These are phyloP conservation scores for Smithsoniella earleae DNA, from an alignment of 163 green algal genomes.

Conservation along the genomic window DNA sequence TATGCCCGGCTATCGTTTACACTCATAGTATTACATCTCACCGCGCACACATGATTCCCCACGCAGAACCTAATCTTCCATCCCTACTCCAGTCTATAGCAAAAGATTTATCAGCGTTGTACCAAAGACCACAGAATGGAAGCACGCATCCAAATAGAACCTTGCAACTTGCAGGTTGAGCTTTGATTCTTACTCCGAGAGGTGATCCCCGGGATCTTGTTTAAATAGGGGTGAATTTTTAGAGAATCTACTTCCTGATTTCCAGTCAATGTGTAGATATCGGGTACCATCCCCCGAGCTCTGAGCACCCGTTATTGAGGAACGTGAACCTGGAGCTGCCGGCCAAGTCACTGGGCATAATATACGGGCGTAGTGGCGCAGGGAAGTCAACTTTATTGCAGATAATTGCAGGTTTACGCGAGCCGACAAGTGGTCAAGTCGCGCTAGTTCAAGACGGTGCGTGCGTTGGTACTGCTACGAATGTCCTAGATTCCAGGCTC, in stretches of 20 bases:
- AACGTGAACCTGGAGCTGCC: conserved; percentile 56
- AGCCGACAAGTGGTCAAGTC: conserved; percentile 45
- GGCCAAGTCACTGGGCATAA: conserved; percentile 61
- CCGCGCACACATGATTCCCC: no score
- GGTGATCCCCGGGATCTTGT: no score
- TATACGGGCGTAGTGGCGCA: conserved; percentile 67
- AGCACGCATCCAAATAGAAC: no score
- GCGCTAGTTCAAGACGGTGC: not conserved
- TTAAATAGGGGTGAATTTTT: not conserved
- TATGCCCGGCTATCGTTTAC: no score
- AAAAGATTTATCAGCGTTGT: not conserved
- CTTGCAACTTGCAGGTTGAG: not conserved
- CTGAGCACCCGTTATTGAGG: conserved; percentile 48
- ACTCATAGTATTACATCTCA: no score
- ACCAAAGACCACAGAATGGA: not conserved
- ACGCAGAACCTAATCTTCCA: not conserved
- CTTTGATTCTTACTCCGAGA: not conserved
- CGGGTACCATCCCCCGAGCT: conserved; percentile 54
- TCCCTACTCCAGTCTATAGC: not conserved
- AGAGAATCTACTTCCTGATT: not conserved
- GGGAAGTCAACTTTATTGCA: conserved; percentile 87
- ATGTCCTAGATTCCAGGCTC: not conserved
- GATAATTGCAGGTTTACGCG: conserved; percentile 55
- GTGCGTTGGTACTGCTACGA: not conserved
- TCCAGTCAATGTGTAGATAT: not conserved